Conservation (phyloP, 2,329 filamentous ascomycete genomes). For the Botrytis porri region DNA sequence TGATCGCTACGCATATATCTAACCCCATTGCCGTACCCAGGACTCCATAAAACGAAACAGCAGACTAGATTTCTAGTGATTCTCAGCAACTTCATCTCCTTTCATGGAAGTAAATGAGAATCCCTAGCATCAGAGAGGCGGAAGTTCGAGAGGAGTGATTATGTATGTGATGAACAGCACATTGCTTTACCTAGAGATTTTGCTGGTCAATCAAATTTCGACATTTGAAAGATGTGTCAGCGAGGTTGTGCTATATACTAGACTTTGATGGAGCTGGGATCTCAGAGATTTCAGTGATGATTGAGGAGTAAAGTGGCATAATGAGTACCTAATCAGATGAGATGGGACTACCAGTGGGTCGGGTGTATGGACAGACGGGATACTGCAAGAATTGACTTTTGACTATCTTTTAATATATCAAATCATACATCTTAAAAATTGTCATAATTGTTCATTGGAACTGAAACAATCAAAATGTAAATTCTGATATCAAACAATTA, state of each 20-base stretch:
- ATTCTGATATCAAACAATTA: too few species aligned
- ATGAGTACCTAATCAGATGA: not conserved
- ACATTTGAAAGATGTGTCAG: not conserved
- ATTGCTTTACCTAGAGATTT: not conserved
- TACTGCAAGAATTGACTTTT: too few species aligned
- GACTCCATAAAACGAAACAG: not conserved
- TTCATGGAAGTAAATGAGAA: not conserved
- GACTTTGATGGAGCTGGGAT: not conserved
- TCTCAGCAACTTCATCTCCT: not conserved
- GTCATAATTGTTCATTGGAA: too few species aligned
- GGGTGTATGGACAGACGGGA: too few species aligned
- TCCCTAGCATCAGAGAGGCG: not conserved
- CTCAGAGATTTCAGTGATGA: not conserved
- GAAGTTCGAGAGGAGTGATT: not conserved
- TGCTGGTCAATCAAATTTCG: not conserved
- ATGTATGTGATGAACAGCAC: too few species aligned
- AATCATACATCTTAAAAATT: too few species aligned
- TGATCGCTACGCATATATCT: not conserved
- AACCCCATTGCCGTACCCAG: not conserved
- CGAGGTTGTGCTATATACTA: not conserved
- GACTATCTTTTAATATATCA: too few species aligned
- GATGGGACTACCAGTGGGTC: too few species aligned
- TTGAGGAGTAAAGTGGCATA: not conserved
- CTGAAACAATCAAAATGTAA: too few species aligned
- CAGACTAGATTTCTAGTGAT: not conserved